Base-by-base conservation (phyloP, 805 yeast species). In the Kodamaea neixiangensis region DNA sequence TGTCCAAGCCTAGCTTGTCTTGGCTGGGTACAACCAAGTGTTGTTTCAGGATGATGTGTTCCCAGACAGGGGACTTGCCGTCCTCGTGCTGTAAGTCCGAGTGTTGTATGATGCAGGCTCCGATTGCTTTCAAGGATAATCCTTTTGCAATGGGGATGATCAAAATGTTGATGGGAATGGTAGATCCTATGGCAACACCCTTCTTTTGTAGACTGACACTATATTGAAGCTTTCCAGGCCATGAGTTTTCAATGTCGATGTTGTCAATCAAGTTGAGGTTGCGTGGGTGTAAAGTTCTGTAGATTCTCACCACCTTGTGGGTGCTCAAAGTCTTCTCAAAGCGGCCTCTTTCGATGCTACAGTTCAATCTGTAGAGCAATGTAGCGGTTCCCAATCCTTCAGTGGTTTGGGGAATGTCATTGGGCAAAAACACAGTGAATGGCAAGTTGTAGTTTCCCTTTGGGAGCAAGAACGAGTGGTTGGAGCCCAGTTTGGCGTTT, bases 221-320 rank as follows among this genome's bases (percentile, higher is more conserved):
- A 56, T 80, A 80, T 54, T 80, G 81, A 20, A 79, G 67, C 55
- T 80, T 80, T 0, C 73, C 74, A 0, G 82, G 77, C 85, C 85
- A 80, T 2, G 76, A 68, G 57, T 77, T 78, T 52, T 72, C 72
- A 45, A 79, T 72, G 20, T 78, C 76, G 39, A 77, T 71, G 43
- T 71, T 73, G 54, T 78, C 80, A 29, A 64, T 60, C 15, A 77
- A 58, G 35, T 68, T 63, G 37, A 73, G 49, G 58, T 69, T 76
- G 10, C 69, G 61, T 0, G 75, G 72, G 18, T 76, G 70, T 14
- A 77, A 68, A 0, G 79, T 73, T 51, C 83, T 64, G 7, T 75
- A 61, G 7, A 80, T 63, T 22, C 83, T 63, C 3, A 80, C 47
- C 54, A 76, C 75, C 49, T 75, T 76, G 11, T 66, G 54, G 29